phyloP scores from a whole-genome alignment of 1,284 basidiomycete genomes.

The Farysia itapuensis region DNA sequence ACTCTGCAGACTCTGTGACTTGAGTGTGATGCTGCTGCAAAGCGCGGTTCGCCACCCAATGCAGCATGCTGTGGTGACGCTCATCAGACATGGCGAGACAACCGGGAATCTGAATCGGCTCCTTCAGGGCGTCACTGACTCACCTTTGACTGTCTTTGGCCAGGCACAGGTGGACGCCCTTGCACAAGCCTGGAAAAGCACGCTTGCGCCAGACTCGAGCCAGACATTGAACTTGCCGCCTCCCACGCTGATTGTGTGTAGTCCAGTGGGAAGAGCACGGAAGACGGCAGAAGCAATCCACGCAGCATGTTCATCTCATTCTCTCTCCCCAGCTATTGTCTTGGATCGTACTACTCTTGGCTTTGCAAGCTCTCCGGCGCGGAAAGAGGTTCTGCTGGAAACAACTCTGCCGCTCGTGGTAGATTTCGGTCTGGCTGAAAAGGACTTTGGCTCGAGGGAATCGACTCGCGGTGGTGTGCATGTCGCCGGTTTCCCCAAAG shows the following conservation, averaged over 20 bases:
- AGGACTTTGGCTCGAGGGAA: slow-evolving; percentile 43
- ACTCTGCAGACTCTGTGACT: no score
- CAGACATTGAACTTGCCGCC: slow-evolving; percentile 18
- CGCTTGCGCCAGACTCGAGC: background rate
- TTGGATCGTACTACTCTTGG: background rate
- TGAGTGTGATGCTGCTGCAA: no score
- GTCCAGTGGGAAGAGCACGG: slow-evolving; percentile 41
- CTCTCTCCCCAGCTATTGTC: background rate
- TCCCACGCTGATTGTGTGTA: slow-evolving; percentile 40
- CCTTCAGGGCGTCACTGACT: slow-evolving; percentile 53
- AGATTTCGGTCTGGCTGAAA: slow-evolving; percentile 23
- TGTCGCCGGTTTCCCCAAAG: slow-evolving; percentile 26
- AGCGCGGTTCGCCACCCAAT: no score
- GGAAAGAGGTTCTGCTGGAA: background rate
- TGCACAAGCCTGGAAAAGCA: slow-evolving; percentile 4
- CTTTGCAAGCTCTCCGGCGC: background rate
- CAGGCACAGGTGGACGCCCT: slow-evolving; percentile 44
- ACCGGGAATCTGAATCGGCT: slow-evolving; percentile 51
- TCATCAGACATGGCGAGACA: slow-evolving; percentile 53
- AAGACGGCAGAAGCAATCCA: slow-evolving; percentile 42
- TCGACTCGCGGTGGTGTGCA: slow-evolving; percentile 34
- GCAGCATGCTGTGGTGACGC: slow-evolving; percentile 38
- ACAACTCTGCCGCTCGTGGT: slow-evolving; percentile 10
- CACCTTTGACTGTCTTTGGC: slow-evolving; percentile 41
- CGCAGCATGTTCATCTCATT: slow-evolving; percentile 5